Conservation (phyloP, 78 protist genomes). For the Reticulomyxa filosa region DNA sequence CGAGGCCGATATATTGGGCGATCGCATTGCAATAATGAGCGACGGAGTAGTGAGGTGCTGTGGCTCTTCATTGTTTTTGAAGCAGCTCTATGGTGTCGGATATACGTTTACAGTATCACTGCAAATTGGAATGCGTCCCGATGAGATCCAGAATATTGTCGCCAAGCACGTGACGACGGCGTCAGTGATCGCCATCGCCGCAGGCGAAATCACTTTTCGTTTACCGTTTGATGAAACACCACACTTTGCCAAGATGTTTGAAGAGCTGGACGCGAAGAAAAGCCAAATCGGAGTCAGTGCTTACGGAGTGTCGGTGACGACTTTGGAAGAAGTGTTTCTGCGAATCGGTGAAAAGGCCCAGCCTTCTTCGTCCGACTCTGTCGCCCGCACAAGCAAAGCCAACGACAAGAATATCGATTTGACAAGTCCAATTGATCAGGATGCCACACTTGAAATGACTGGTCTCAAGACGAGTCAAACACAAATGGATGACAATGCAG, state of each 20-base stretch:
- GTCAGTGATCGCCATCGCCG: neutral
- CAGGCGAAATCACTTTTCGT: neutral
- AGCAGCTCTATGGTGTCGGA: neutral
- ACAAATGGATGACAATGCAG: no score
- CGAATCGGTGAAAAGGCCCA: neutral
- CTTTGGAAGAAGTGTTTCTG: conserved; percentile 18
- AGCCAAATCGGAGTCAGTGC: neutral
- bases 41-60: neutral
- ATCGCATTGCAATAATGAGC: neutral
- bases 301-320: conserved; percentile 6
- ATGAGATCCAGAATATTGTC: no score
- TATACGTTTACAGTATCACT: neutral
- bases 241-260: neutral
- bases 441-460: no score
- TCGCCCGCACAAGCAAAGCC: no score
- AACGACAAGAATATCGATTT: no score
- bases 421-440: no score
- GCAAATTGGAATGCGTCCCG: no score
- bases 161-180: neutral
- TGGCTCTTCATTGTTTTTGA: conserved; percentile 4
- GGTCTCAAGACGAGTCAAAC: no score
- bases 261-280: neutral
- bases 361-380: no score
- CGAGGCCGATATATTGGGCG: conserved; percentile 17
- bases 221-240: neutral